Evolutionary conservation across 371 early-diverging fungal genomes (phyloP), one percentile per base, ranked within the genome.

Genomic region (Mucor saturninus): DNA sequence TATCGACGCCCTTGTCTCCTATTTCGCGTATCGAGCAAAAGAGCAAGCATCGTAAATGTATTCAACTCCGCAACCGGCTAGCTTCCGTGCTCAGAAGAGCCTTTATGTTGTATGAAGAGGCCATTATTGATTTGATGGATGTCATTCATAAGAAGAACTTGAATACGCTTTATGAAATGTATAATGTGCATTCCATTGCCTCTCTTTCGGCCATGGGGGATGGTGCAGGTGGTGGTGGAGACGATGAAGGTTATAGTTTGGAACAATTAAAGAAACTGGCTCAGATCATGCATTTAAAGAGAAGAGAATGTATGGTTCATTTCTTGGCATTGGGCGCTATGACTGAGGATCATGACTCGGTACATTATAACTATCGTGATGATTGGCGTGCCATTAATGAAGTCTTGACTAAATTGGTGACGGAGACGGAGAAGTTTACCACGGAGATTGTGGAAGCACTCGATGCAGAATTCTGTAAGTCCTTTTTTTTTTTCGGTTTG

Each of bases 11-110:
- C 0, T 71, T 86, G 2, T 82, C 87, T 6, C 89, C 89, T 5
- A 85, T 87, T 30, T 84, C 86, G 11, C 84, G 89, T 8, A 89
- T 89, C 30, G 89, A 89, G 56, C 89, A 88, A 65, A 76, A 74
- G 4, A 76, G 81, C 14, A 81, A 81, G 43, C 37, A 56, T n/a
- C 79, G 83, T 13, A 81, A 86, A 32, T 88, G 89, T 59, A 64
- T 71, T 10, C 62, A 50, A n/a, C 58, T 80, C 28, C 71, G 83
- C 10, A 64, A 68, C 14, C 53, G 59, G 14, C 28, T 83, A 3
- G 71, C 75, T 0, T 60, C 60, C 3, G 55, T 78, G 3, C 54
- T 83, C 10, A 69, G 76, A 61, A 68, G 75, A 31, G 78, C 78
- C 14, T 77, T 80, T 49, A 75, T 78, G 37, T 54, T 67, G 1